Percentiles rank a stretch among this genome's conserved stretches.
Conservation (phyloP, 2,329 filamentous ascomycete species). For the Sordariomycetes sp. region DNA sequence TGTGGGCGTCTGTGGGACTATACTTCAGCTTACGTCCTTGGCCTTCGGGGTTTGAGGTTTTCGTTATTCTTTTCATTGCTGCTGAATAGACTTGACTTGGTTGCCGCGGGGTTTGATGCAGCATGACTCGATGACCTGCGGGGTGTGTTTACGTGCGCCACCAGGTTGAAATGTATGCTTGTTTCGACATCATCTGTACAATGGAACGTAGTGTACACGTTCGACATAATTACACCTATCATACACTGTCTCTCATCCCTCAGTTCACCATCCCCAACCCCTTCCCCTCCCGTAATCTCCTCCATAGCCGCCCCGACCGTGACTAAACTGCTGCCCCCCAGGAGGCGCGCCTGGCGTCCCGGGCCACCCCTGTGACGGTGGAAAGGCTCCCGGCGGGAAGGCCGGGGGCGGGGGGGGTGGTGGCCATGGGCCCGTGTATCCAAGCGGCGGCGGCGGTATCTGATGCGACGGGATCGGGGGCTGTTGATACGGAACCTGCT, state of each 20-base stretch:
- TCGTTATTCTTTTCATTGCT: conserved; percentile 8
- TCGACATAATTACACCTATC: background rate
- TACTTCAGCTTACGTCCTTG: conserved; percentile 7
- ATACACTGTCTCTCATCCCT: conserved; percentile 5
- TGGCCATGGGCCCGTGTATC: conserved; percentile 29
- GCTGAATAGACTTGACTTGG: conserved; percentile 8
- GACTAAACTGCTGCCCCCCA: background rate
- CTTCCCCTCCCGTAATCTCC: conserved; percentile 2
- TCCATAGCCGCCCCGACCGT: conserved; percentile 4
- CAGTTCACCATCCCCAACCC: conserved; percentile 9
- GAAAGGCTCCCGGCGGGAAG: conserved; percentile 5
- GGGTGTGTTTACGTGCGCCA: background rate
- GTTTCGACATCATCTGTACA: background rate
- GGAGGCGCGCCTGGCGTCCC: conserved; percentile 4
- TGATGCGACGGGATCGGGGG: conserved; percentile 6
- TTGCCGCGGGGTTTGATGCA: background rate
- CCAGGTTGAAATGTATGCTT: no score
- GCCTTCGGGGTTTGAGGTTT: conserved; percentile 3
- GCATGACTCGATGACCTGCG: background rate
- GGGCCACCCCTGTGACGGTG: conserved; percentile 14
- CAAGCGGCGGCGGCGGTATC: conserved; percentile 21
- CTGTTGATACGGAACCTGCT: conserved; percentile 7
- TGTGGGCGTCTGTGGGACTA: conserved; percentile 11
- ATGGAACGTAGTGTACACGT: background rate
- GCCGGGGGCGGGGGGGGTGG: conserved; percentile 24